These are phyloP conservation scores for Euryodendron excelsum DNA, from an alignment of 148 eudicot genomes.

Conservation along the genomic window DNA sequence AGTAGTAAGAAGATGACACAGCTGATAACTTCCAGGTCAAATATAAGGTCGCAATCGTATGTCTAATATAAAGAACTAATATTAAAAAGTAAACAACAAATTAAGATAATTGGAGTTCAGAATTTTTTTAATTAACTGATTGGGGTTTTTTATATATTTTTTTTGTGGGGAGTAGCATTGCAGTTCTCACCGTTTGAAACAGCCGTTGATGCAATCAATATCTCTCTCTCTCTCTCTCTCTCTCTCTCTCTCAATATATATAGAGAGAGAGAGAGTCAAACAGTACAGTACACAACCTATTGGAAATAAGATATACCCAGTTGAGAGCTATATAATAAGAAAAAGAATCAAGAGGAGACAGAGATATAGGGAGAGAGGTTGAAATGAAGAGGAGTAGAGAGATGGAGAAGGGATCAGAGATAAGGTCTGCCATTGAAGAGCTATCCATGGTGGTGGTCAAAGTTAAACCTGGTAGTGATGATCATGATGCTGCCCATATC, in stretches of 20 bases:
- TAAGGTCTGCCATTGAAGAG: constrained; percentile 67
- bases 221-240: too few species aligned
- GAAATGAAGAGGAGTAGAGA: constrained; percentile 52
- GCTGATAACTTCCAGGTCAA: constrained; percentile 22
- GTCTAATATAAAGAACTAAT: neutral
- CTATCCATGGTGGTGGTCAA: constrained; percentile 42
- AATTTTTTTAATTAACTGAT: neutral
- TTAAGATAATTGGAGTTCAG: neutral
- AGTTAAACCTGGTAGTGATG: constrained; percentile 18
- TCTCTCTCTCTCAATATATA: neutral
- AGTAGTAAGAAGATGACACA: neutral
- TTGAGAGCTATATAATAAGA: constrained; percentile 4
- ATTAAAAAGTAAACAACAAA: neutral
- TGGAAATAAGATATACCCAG: neutral
- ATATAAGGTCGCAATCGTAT: constrained; percentile 19
- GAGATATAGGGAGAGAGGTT: constrained; percentile 4
- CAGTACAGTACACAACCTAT: neutral
- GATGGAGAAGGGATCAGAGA: constrained; percentile 44
- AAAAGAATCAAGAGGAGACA: constrained; percentile 5
- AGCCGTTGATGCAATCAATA: neutral
- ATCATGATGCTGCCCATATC: constrained; percentile 25
- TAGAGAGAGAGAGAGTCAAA: neutral
- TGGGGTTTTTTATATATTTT: neutral
- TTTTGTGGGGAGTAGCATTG: neutral
- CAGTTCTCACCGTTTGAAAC: neutral